These are phyloP conservation scores for Lactarius pseudohatsudake DNA, from an alignment of 768 basidiomycete species.

Conservation along the genomic window DNA sequence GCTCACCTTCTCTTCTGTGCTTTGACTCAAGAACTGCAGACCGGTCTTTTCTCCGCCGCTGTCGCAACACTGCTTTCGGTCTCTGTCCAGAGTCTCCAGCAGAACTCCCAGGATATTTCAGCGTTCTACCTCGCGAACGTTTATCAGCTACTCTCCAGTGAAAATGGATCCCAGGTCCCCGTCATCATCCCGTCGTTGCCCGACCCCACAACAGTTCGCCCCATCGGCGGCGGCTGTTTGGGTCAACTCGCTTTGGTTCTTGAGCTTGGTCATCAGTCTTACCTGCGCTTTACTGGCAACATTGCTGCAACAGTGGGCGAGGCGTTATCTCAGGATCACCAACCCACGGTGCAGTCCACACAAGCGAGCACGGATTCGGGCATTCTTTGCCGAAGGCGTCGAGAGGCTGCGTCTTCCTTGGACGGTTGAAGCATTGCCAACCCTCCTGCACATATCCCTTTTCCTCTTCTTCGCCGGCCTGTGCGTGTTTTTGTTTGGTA, in stretches of 20 bases:
- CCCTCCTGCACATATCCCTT: conserved; percentile 21
- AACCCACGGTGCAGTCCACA: conserved; percentile 6
- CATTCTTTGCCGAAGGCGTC: conserved; percentile 14
- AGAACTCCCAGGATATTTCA: conserved; percentile 7
- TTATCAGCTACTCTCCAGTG: background rate
- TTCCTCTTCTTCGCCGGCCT: conserved; percentile 27
- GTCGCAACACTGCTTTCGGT: background rate
- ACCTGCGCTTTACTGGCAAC: conserved; percentile 19
- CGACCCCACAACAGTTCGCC: background rate
- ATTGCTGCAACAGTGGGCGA: conserved; percentile 17
- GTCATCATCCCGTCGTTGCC: background rate
- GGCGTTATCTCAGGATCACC: conserved; percentile 8
- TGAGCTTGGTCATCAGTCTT: conserved; percentile 16
- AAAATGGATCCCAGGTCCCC: background rate
- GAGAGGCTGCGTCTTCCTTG: conserved; percentile 1
- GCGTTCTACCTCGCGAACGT: conserved; percentile 6
- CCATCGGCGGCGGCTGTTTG: conserved; percentile 1
- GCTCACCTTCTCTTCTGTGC: background rate
- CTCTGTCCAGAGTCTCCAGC: background rate
- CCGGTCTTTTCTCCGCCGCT: conserved; percentile 17
- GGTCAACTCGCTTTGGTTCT: conserved; percentile 23
- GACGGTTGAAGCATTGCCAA: conserved; percentile 15
- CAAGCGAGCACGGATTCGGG: conserved; percentile 8
- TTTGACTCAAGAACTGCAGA: background rate
- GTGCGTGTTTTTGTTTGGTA: conserved; percentile 17